Conservation (phyloP, 352 stramenopile genomes). For the Phytopythium kandeliae region DNA sequence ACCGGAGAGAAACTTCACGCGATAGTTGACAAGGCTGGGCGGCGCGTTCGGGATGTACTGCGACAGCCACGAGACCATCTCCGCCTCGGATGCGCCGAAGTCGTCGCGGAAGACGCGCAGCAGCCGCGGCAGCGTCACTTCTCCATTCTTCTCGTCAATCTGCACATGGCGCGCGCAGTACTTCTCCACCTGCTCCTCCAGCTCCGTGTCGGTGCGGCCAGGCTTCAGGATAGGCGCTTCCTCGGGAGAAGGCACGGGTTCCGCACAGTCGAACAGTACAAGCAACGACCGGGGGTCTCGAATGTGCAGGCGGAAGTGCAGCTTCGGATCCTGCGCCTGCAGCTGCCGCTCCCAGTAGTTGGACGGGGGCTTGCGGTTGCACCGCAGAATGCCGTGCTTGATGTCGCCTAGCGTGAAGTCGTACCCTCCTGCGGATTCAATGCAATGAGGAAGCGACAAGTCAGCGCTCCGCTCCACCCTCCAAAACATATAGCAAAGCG, state of each 20-base stretch:
- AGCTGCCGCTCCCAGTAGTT: slow-evolving; percentile 87
- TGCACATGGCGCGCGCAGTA: slow-evolving; percentile 65
- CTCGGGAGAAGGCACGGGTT: slow-evolving; percentile 46
- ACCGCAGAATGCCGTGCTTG: slow-evolving; percentile 83
- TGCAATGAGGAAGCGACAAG: not conserved
- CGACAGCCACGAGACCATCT: slow-evolving; percentile 83
- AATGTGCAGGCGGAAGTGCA: slow-evolving; percentile 84
- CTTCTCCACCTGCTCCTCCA: slow-evolving; percentile 78
- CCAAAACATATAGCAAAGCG: no score
- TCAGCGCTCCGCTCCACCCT: not conserved
- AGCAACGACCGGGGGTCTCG: slow-evolving; percentile 78
- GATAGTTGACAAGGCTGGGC: slow-evolving; percentile 68
- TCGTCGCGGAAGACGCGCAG: slow-evolving; percentile 84
- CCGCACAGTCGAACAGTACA: slow-evolving; percentile 72
- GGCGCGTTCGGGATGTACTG: slow-evolving; percentile 81
- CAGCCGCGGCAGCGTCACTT: slow-evolving; percentile 66
- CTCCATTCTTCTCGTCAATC: slow-evolving; percentile 42
- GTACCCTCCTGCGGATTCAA: slow-evolving; percentile 33
- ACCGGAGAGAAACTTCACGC: slow-evolving; percentile 61
- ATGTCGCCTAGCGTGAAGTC: slow-evolving; percentile 83
- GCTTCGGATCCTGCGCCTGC: slow-evolving; percentile 72
- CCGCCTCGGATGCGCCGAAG: slow-evolving; percentile 75
- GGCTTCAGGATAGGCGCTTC: slow-evolving; percentile 79
- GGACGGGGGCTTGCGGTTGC: slow-evolving; percentile 82
- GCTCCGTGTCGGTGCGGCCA: slow-evolving; percentile 76